Evolutionary conservation across 176 grass and related monocot genomes (phyloP), one percentile per base, ranked within the genome.

Genomic region (Oryza meridionalis): DNA sequence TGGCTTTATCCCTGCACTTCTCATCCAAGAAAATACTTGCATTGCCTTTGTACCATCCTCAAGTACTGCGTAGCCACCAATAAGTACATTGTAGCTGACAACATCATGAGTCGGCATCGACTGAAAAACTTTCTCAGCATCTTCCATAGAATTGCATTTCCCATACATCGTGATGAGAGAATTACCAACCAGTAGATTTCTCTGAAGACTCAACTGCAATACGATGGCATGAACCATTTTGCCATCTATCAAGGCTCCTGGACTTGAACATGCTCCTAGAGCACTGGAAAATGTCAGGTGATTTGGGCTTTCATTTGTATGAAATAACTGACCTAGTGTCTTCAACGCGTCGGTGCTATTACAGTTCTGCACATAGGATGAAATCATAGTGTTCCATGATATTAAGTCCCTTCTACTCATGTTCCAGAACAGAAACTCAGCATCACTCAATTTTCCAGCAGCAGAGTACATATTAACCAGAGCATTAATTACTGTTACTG

Each of bases 371-470:
- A 80, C 70, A n/a, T 91, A 96, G 16, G 94, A 90, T 6, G 87
- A 82, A 72, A 97, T 88, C 80, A 94, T 92, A 24, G 85, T 92
- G 75, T 97, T 97, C 89, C 87, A 97, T 43, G 94, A 97, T 88
- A 97, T 94, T 69, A 88, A 21, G 74, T 97, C 94, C 73, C 85
- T 86, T 77, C 73, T 72, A 9, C 68, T 78, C 87, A 97, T 92
- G 84, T 59, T 68, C 87, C 71, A 65, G 69, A 97, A 97, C 17
- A 97, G 77, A 80, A 82, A 58, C 73, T 92, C 88, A 37, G 79
- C 84, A 33, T 90, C 79, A 17, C 11, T 16, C 19, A 87, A 29
- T 78, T 88, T 75, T 19, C 89, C 77, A 81, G 87, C 78, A 12
- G 62, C 33, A 24, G 87, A 89, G 59, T 97, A 97, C 91, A 93